These are phyloP conservation scores for Verticillium tricorpus DNA, from an alignment of 2,329 filamentous ascomycete species.

Conservation along the genomic window DNA sequence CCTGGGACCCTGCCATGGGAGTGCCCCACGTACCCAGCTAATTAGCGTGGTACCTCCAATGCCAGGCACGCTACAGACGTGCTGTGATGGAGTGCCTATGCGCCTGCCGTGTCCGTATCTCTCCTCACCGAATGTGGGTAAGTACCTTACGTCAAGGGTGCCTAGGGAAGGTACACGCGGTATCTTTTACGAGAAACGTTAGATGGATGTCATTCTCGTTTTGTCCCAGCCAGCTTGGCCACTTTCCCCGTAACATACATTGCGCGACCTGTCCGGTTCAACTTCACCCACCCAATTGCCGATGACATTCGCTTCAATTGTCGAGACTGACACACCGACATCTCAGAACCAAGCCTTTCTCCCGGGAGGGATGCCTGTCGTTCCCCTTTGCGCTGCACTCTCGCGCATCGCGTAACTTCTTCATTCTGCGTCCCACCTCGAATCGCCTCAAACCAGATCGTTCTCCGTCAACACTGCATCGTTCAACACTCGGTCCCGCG, in stretches of 20 bases:
- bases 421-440: neutral
- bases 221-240: neutral
- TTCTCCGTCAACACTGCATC: neutral
- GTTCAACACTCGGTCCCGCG: neutral
- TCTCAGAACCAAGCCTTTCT: neutral
- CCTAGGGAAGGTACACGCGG: neutral
- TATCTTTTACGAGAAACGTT: too few species aligned
- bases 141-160: neutral
- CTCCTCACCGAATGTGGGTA: too few species aligned
- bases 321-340: neutral
- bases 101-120: neutral
- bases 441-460: neutral
- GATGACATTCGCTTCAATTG: neutral
- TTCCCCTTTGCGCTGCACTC: neutral
- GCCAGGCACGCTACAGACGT: neutral
- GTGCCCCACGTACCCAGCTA: neutral
- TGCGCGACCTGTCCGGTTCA: neutral
- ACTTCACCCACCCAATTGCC: neutral
- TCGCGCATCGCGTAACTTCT: neutral
- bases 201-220: neutral
- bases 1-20: too few species aligned
- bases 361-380: neutral
- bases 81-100: conserved; percentile 1
- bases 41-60: neutral
- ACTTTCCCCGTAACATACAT: neutral